Evolutionary conservation across 2,329 filamentous ascomycete species (phyloP).

Genomic region (Fusarium humuli): DNA sequence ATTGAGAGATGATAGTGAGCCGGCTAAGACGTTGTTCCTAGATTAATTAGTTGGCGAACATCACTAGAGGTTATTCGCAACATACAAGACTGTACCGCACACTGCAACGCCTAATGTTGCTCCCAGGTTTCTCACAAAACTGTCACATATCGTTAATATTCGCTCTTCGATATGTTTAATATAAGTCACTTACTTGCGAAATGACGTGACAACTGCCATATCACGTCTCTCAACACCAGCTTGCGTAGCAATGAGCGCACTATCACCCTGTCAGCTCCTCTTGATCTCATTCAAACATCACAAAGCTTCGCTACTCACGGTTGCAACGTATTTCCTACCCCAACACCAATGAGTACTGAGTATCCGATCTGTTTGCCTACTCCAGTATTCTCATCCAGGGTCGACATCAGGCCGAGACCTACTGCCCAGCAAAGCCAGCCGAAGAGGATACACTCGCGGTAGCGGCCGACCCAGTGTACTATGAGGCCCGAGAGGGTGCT

Average conservation of each 20-base stretch:
- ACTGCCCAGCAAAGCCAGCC: constrained; percentile 65
- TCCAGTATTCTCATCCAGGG: constrained; percentile 59
- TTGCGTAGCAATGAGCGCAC: constrained; percentile 65
- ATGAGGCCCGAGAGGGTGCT: constrained; percentile 64
- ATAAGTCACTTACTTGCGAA: constrained; percentile 52
- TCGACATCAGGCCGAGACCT: constrained; percentile 65
- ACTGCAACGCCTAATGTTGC: constrained; percentile 55
- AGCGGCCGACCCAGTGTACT: constrained; percentile 64
- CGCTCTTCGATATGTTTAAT: neutral
- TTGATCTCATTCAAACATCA: neutral
- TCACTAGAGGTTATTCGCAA: rapidly evolving
- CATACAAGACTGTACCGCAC: constrained; percentile 55
- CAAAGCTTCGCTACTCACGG: constrained; percentile 49
- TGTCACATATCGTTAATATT: constrained; percentile 15
- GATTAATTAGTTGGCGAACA: neutral
- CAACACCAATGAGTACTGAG: constrained; percentile 62
- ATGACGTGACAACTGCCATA: constrained; percentile 59
- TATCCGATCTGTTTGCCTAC: constrained; percentile 67
- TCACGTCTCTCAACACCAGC: constrained; percentile 63
- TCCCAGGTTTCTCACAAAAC: constrained; percentile 56
- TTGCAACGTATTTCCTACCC: constrained; percentile 64
- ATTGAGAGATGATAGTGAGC: constrained; percentile 45
- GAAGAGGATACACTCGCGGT: constrained; percentile 65
- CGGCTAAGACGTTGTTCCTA: constrained; percentile 54
- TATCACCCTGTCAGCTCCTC: constrained; percentile 19